Evolutionary conservation across 129 eudicot species (phyloP), one percentile per base, ranked within the genome.

Genomic region (Arctium lappa): DNA sequence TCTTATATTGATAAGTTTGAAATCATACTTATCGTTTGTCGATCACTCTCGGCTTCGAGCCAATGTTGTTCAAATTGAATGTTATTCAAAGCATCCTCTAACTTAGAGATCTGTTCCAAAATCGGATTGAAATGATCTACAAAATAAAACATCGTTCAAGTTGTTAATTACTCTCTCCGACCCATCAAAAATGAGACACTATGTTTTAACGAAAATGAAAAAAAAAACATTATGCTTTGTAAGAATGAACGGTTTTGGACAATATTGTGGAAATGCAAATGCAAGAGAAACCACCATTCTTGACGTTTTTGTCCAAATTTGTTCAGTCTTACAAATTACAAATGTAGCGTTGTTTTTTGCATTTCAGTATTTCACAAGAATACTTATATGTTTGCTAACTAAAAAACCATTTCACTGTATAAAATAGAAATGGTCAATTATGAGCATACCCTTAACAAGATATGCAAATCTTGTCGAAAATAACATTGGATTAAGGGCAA

Each of bases 101-200:
- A 80, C 86, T 91, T 93, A 0, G 88, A 81, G 40, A 93, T 91
- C 53, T 89, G 95, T 76, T 90, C 97, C 81, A 93, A 69, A 50
- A 95, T 81, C 46, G 98, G 95, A 44, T 91, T 93, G 73, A 95
- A 90, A 88, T 93, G 99, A 88, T 95, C 99, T 95, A 92, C 81
- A 82, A 27, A 66, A 65, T 2, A 27, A 72, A 62, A 12, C 11
- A 29, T 70, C 22, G 60, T 22, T 75, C 36, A 78, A 34, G 30
- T 46, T 38, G n/a, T 32, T 22, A 56, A 53, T 12, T 38, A 44
- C 8, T n/a, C 29, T 4, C 8, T 60, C 6, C 62, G 8, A 16
- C 68, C 2, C 2, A 9, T 8, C 31, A 74, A 12, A 62, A 13
- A 15, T 1, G 48, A 37, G 1, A 53, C n/a, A 71, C 32, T 13